Evolutionary conservation across 2,329 filamentous ascomycete species (phyloP).

Genomic region (Fusarium verrucosum): DNA sequence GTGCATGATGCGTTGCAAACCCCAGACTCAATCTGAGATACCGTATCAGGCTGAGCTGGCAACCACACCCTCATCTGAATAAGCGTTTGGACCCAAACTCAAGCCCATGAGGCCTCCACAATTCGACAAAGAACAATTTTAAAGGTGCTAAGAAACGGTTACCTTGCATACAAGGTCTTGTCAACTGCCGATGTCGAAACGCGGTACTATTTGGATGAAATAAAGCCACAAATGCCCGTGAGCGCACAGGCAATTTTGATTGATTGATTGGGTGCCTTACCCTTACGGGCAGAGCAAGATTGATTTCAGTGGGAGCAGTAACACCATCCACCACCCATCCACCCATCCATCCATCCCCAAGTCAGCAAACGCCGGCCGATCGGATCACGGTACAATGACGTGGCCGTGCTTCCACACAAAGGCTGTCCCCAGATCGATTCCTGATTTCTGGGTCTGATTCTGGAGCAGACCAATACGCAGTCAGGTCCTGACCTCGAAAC

Average conservation of each 20-base stretch:
- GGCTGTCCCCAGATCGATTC: constrained; percentile 37
- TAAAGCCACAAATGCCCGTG: constrained; percentile 10
- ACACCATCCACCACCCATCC: too few species aligned
- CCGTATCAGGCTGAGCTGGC: constrained; percentile 1
- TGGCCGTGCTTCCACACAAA: constrained; percentile 33
- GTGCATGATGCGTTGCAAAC: constrained; percentile 19
- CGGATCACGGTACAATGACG: constrained; percentile 44
- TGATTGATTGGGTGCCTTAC: constrained; percentile 15
- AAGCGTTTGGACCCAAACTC: neutral
- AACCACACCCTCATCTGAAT: neutral
- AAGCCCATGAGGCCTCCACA: constrained; percentile 18
- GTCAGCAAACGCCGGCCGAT: constrained; percentile 35
- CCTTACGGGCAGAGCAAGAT: constrained; percentile 29
- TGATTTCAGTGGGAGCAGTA: constrained; percentile 29
- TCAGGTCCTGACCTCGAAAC: constrained; percentile 27
- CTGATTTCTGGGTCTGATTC: constrained; percentile 33
- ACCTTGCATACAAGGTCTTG: constrained; percentile 1
- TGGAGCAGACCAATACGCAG: constrained; percentile 8
- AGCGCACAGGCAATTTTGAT: neutral
- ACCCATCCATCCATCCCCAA: constrained; percentile 24
- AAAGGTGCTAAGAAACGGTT: constrained; percentile 2
- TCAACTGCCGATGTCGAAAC: constrained; percentile 31
- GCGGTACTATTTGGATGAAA: constrained; percentile 14
- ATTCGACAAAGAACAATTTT: neutral
- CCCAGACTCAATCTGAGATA: constrained; percentile 27